Conservation (phyloP, 2,329 filamentous ascomycete genomes). For the Hypomyces perniciosus region DNA sequence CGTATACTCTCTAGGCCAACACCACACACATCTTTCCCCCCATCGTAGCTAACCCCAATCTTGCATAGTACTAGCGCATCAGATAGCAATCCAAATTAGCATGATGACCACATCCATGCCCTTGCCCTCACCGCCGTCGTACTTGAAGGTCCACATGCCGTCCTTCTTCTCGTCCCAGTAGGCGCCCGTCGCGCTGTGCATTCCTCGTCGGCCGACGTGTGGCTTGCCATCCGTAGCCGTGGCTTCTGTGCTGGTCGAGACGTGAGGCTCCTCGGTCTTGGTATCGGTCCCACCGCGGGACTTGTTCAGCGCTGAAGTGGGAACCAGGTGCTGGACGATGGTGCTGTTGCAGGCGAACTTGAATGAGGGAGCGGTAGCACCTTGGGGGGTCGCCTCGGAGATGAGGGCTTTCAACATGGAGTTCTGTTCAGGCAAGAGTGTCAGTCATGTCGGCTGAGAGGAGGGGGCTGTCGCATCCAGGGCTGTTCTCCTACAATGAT, state of each 20-base stretch:
- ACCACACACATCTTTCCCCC: background rate
- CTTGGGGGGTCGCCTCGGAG: constrained; percentile 60
- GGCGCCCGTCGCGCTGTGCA: constrained; percentile 79
- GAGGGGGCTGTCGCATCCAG: constrained; percentile 10
- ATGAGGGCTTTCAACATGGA: constrained; percentile 72
- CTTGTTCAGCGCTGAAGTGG: constrained; percentile 59
- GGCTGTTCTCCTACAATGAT: constrained; percentile 67
- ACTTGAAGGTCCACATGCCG: constrained; percentile 87
- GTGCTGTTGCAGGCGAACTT: constrained; percentile 98
- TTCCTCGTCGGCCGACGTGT: constrained; percentile 79
- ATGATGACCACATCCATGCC: constrained; percentile 65
- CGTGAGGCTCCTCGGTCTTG: constrained; percentile 44
- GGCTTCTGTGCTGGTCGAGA: constrained; percentile 48
- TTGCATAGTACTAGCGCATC: constrained; percentile 17
- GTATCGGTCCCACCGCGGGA: constrained; percentile 45
- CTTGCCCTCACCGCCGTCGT: constrained; percentile 61
- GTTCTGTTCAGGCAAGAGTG: constrained; percentile 46
- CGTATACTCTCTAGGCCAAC: background rate
- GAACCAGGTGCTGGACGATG: constrained; percentile 87
- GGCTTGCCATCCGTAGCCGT: constrained; percentile 58
- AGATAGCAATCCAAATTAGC: constrained; percentile 73
- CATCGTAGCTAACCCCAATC: background rate
- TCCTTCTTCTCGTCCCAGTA: constrained; percentile 91
- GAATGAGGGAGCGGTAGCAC: constrained; percentile 58
- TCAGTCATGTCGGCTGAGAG: constrained; percentile 11